Base-by-base conservation (phyloP, 257 asterid species). In the Perilla frutescens region DNA sequence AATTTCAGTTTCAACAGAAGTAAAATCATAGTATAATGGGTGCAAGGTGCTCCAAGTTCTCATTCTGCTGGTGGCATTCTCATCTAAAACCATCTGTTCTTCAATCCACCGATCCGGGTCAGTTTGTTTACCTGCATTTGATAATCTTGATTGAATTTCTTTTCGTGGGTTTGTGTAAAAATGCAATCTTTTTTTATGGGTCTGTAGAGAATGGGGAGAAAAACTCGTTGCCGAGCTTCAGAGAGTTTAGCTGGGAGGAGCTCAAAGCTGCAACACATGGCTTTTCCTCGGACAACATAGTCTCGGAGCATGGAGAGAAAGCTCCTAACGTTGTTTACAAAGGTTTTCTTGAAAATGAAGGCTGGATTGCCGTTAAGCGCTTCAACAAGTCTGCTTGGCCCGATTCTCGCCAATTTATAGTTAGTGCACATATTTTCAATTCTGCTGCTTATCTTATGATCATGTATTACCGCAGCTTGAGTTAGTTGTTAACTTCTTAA, bases 381-480 rank as follows among this genome's bases (percentile, higher is more conserved):
- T 87, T 87, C 80, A 87, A 87, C 66, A 87, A 81, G 67, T 85
- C 86, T 65, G 92, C 92, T 73, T 87, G 90, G 90, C 92, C 90
- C 31, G 92, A 87, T 77, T 73, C 87, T 66, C 86, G 88, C 70
- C 92, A 85, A 71, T 87, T 87, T 56, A 61, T 81, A 5, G 90
- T 87, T 62, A 79, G 86, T 79, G 3, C 45, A 68, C 12, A 20
- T 26, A 41, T 34, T 2, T 48, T 29, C 26, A 20, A 20, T 20
- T 66, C 34, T 3, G 15, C 65, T 49, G 8, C 5, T 39, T 15
- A 26, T 41, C 53, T 13, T 53, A 10, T 50, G 47, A 11, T 36
- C 13, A 37, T 66, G 14, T 29, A 20, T 44, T 1, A 59, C 37
- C 72, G 26, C 26, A 8, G 7, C 37, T 55, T 39, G 26, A 15